Evolutionary conservation across 306 rosid genomes (phyloP).

Genomic region (Acacia acuminata): DNA sequence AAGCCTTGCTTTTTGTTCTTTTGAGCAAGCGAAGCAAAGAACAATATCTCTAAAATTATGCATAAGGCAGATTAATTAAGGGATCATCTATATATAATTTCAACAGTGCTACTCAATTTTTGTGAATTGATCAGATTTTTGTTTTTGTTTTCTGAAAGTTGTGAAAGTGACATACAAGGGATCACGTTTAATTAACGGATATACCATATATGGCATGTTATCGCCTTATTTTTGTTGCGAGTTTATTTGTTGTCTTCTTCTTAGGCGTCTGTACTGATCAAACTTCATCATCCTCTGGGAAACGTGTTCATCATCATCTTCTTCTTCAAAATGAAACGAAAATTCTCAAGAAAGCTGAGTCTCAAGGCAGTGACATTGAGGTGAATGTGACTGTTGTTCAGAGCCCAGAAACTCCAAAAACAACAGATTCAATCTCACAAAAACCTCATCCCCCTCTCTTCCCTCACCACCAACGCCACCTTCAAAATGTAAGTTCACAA

Average conservation of each 20-base stretch:
- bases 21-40: conserved; percentile 18
- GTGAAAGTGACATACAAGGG: conserved; percentile 22
- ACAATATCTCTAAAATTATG: background rate
- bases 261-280: conserved; percentile 27
- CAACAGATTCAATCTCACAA: conserved; percentile 27
- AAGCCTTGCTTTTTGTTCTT: conserved; percentile 6
- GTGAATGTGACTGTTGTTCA: conserved; percentile 8
- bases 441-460: conserved; percentile 4
- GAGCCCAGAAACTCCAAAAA: conserved; percentile 30
- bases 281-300: conserved; percentile 21
- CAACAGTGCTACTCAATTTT: background rate
- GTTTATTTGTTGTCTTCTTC: conserved; percentile 19
- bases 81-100: background rate
- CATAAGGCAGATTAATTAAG: background rate
- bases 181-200: background rate
- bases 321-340: conserved; percentile 8
- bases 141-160: conserved; percentile 5
- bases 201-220: conserved; percentile 22
- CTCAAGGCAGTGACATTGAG: conserved; percentile 23
- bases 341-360: conserved; percentile 13
- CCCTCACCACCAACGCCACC: conserved; percentile 23
- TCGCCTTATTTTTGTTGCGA: conserved; percentile 26
- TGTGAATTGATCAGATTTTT: background rate
- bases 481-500: conserved; percentile 43
- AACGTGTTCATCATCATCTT: conserved; percentile 10